phyloP scores from a whole-genome alignment of 768 basidiomycete genomes.

The Myochromella boudieri region DNA sequence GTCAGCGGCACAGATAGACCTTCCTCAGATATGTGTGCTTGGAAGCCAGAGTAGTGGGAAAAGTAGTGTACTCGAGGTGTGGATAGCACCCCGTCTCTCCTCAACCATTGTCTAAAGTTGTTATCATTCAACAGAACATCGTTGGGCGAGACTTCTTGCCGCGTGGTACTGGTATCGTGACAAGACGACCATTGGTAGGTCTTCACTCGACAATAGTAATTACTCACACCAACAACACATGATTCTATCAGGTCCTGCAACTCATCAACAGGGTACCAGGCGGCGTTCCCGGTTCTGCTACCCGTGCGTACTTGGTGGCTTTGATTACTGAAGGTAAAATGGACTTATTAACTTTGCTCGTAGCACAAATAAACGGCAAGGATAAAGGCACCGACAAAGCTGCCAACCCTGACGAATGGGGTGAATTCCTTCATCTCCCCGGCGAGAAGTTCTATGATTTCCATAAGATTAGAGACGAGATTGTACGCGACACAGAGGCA shows the following conservation, averaged over 20 bases:
- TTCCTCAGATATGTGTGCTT: conserved; percentile 89
- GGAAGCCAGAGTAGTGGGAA: conserved; percentile 93
- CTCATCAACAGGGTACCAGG: conserved; percentile 81
- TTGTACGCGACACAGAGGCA: conserved; percentile 94
- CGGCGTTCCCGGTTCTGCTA: conserved; percentile 34
- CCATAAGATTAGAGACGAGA: conserved; percentile 94
- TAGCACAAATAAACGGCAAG: conserved; percentile 43
- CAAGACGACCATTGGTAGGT: conserved; percentile 88
- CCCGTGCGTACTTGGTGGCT: conserved; percentile 35
- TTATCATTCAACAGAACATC: conserved; percentile 66
- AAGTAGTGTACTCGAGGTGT: conserved; percentile 89
- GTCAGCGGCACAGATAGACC: conserved; percentile 76
- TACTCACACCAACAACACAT: conserved; percentile 3
- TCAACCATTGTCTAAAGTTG: conserved; percentile 6
- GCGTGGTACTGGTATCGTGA: conserved; percentile 98
- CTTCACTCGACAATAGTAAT: background rate
- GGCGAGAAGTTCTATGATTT: conserved; percentile 99
- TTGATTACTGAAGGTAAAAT: too few species aligned
- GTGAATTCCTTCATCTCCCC: conserved; percentile 95
- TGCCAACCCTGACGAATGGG: conserved; percentile 96
- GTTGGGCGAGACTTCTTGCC: conserved; percentile 98
- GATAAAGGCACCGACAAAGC: conserved; percentile 62
- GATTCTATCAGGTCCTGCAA: conserved; percentile 72
- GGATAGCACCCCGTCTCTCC: conserved; percentile 15
- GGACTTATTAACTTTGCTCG: conserved; percentile 18